Conservation (phyloP, 1,284 basidiomycete genomes). For the Ustilago cynodontis region DNA sequence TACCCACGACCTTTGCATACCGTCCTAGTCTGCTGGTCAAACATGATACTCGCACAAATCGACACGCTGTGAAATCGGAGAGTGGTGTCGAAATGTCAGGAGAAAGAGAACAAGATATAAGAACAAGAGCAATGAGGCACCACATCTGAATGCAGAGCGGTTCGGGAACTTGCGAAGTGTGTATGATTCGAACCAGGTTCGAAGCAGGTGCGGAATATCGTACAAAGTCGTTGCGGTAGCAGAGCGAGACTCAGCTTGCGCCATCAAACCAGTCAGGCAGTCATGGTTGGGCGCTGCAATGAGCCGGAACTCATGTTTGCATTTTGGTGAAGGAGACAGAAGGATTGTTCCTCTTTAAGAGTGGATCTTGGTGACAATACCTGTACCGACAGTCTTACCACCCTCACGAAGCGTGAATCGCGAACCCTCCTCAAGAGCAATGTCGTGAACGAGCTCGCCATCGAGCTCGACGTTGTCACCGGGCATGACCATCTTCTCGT, state of each 20-base stretch:
- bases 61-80: constrained; percentile 5
- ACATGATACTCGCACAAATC: not conserved
- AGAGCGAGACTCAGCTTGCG: not conserved
- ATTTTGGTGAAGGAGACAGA: constrained; percentile 13
- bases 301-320: constrained; percentile 11
- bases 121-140: constrained; percentile 16
- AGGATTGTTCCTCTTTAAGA: constrained; percentile 24
- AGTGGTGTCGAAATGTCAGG: constrained; percentile 35
- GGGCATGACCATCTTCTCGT: constrained; percentile 86
- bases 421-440: constrained; percentile 90
- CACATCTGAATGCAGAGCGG: constrained; percentile 23
- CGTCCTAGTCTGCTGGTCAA: not conserved
- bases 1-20: constrained; percentile 3
- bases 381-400: constrained; percentile 79
- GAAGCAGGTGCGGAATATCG: constrained; percentile 27
- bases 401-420: constrained; percentile 98
- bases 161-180: constrained; percentile 5
- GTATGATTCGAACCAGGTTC: constrained; percentile 15
- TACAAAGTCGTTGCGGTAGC: constrained; percentile 28
- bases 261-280: not conserved
- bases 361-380: constrained; percentile 67
- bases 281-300: not conserved
- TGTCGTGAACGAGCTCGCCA: constrained; percentile 85
- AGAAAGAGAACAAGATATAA: constrained; percentile 8
- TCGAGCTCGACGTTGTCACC: constrained; percentile 97